phyloP scores from a whole-genome alignment of 768 basidiomycete species.

The Hericium alpestre region DNA sequence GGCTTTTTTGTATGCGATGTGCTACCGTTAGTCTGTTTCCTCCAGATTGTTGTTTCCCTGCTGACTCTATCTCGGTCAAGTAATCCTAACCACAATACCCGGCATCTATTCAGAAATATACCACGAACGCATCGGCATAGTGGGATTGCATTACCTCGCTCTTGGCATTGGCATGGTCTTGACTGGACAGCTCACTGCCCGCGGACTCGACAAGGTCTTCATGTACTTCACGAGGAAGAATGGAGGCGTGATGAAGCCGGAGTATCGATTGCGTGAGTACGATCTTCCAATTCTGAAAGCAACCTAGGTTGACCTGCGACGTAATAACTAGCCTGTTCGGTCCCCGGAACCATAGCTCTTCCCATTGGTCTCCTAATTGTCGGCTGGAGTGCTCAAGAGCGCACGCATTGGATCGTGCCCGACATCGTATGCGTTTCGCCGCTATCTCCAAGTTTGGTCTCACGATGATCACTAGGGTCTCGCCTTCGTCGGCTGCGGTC shows the following conservation, averaged over 20 bases:
- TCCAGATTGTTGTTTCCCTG: too few species aligned
- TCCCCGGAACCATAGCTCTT: slow-evolving; percentile 46
- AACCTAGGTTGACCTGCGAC: not conserved
- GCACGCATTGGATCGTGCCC: slow-evolving; percentile 58
- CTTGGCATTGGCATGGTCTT: not conserved
- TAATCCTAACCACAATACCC: not conserved
- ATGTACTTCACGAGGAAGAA: slow-evolving; percentile 9
- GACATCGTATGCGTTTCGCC: slow-evolving; percentile 38
- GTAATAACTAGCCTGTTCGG: slow-evolving; percentile 10
- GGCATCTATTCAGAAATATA: not conserved
- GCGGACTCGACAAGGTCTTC: not conserved
- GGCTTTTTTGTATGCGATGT: slow-evolving; percentile 49
- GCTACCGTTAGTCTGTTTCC: slow-evolving; percentile 6
- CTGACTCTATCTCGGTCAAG: not conserved
- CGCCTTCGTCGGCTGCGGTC: slow-evolving; percentile 41
- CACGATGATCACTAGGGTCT: slow-evolving; percentile 36
- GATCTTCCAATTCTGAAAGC: not conserved
- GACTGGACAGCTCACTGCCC: not conserved
- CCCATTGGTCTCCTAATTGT: slow-evolving; percentile 62
- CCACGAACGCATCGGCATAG: not conserved
- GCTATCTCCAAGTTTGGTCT: not conserved
- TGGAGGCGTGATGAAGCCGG: not conserved
- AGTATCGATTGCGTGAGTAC: not conserved
- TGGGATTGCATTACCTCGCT: not conserved
- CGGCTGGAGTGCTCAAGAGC: slow-evolving; percentile 56